Percentiles rank a stretch among this genome's conserved stretches.
phyloP scores from a whole-genome alignment of 1,139 yeast genomes.

The Blastobotrys elegans region DNA sequence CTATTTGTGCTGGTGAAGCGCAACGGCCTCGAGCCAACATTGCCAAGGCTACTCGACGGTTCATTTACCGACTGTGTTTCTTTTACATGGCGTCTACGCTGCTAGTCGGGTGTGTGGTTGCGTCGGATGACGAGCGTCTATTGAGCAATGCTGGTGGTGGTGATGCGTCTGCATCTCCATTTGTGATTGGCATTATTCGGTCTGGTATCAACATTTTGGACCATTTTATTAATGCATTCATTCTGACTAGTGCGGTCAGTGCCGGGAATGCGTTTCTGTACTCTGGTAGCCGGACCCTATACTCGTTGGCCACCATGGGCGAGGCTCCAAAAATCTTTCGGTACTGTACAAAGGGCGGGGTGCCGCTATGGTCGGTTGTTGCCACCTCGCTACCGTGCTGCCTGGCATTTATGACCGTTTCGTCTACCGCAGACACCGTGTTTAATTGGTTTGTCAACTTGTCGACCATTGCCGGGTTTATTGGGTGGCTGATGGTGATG shows the following conservation, averaged over 20 bases:
- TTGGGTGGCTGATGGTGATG: constrained; percentile 50
- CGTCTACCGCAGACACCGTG: constrained; percentile 39
- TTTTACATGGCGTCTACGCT: constrained; percentile 58
- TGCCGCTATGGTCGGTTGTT: constrained; percentile 68
- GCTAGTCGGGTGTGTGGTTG: constrained; percentile 58
- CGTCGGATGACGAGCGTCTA: constrained; percentile 48
- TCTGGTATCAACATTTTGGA: constrained; percentile 60
- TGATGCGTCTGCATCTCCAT: constrained; percentile 63
- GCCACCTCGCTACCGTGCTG: constrained; percentile 48
- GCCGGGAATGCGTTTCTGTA: constrained; percentile 74
- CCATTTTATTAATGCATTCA: constrained; percentile 67
- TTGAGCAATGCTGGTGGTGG: constrained; percentile 43
- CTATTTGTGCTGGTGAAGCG: constrained; percentile 83
- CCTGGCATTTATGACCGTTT: constrained; percentile 37
- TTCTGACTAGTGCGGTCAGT: constrained; percentile 60
- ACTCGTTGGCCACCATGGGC: constrained; percentile 79
- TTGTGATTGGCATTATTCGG: constrained; percentile 58
- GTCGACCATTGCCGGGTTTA: constrained; percentile 50
- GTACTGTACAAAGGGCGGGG: constrained; percentile 67
- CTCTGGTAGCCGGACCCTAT: constrained; percentile 76
- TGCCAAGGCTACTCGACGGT: constrained; percentile 67
- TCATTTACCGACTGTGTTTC: constrained; percentile 63
- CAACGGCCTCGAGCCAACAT: constrained; percentile 63
- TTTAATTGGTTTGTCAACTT: constrained; percentile 53
- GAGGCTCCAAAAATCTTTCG: constrained; percentile 70